Evolutionary conservation across 768 basidiomycete species (phyloP), one percentile per base, ranked within the genome.

Genomic region (Termitomyces bulborhizus): DNA sequence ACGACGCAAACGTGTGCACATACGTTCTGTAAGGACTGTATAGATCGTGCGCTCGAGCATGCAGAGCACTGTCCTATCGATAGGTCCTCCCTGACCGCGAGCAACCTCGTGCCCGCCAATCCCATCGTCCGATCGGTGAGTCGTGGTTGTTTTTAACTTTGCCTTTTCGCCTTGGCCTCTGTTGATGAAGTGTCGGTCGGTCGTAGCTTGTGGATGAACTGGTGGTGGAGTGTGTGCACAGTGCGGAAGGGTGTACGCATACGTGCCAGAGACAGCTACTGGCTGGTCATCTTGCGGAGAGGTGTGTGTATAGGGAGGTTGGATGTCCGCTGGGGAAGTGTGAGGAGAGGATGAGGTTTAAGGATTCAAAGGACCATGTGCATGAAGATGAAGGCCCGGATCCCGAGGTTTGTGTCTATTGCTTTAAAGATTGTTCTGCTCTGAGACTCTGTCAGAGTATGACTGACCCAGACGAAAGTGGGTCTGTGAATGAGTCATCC

Each of bases 21-120:
- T 66, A 95, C 91, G 0, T 95, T 95, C 68, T 96, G 93, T 67
- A 70, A 71, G n/a, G 85, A 83, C 31, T 96, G 93, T 64, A 89
- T 94, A 57, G 62, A 72, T n/a, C 74, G 76, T 48, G 88, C 93
- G 0, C 76, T 95, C 3, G 67, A 69, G 12, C 80, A 88, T 56
- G 82, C 84, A 6, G 73, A 78, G 0, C 84, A 85, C 57, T 96
- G 93, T 67, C 93, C 93, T 11, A 83, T 96, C 31, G 93, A 95
- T 69, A 82, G 93, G 21, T 85, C 82, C 13, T 75, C 83, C 0
- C 74, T 95, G 32, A 69, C 72, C 1, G 53, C 70, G n/a, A 71
- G 71, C n/a, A 83, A 88, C 59, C 71, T 93, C 53, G 63, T 63
- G 1, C 82, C 84, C 16, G 86, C 88, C n/a, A 80, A 84, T 66